Evolutionary conservation across 495 filamentous ascomycete genomes (phyloP), one percentile per base, ranked within the genome.

Genomic region (Neurospora sublineolata): DNA sequence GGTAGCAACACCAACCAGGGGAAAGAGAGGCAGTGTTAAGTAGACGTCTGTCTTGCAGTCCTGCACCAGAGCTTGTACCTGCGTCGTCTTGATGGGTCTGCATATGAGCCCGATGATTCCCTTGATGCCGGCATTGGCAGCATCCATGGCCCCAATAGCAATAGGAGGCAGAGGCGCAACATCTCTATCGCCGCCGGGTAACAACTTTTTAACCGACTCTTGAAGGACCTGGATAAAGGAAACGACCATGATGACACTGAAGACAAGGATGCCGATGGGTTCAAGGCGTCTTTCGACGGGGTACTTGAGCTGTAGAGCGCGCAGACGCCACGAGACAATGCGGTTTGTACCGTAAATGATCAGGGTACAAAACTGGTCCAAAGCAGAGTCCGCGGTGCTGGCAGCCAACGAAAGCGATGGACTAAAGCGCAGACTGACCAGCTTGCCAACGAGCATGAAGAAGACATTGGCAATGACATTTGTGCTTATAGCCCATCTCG

Each of bases 401-500:
- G 84, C 84, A 37, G 84, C 79, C 37, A 86, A 78, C 3, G 83
- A 84, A n/a, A 86, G 81, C 3, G 84, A 85, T 33, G 76, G 77
- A 11, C 83, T 83, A 41, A 74, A 79, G 64, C 74, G 72, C 18
- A 79, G 76, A 7, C 83, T 83, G 27, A 81, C 60, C 27, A 77
- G 71, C 74, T 85, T 86, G 36, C 78, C 81, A 46, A 75, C 71
- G 2, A 85, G 80, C 16, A 86, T 76, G 16, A 83, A 68, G 16
- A 83, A 68, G 60, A 85, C 79, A 72, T 86, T 86, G 18, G 83
- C 84, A 20, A 84, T 69, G 33, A 85, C 80, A 58, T 86, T 86
- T 71, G 83, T 77, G 74, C 87, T 85, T 74, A 87, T 87, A 20
- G 86, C 86, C 84, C 81, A 86, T 68, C 80, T 84, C 2, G 83